Evolutionary conservation across 2,329 filamentous ascomycete species (phyloP).

Genomic region (Xylaria sp.): DNA sequence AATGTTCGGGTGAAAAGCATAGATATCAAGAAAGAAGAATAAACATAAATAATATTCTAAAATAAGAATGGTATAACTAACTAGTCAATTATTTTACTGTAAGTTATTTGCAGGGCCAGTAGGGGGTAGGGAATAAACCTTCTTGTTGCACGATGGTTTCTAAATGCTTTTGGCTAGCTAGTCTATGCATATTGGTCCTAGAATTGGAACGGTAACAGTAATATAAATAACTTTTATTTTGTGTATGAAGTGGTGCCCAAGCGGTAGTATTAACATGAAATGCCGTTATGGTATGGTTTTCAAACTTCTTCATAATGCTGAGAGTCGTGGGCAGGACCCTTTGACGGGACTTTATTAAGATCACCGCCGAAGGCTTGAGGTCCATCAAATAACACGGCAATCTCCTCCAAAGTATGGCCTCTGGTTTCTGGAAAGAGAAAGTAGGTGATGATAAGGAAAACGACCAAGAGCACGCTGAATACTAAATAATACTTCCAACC

Average conservation of each 20-base stretch:
- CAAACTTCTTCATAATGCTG: slow-evolving; percentile 4
- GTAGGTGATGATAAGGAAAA: slow-evolving; percentile 49
- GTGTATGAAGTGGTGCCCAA: neutral
- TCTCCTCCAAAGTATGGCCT: slow-evolving; percentile 44
- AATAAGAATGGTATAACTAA: neutral
- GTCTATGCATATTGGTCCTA: neutral
- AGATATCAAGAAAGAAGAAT: slow-evolving; percentile 1
- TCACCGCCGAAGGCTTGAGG: neutral
- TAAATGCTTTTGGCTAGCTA: neutral
- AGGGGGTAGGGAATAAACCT: neutral
- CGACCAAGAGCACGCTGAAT: slow-evolving; percentile 54
- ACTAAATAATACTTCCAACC: slow-evolving; percentile 54
- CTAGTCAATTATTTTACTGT: neutral
- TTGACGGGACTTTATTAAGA: slow-evolving; percentile 1
- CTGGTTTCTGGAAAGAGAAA: slow-evolving; percentile 50
- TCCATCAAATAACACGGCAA: slow-evolving; percentile 46
- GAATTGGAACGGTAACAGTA: neutral
- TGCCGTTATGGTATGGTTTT: neutral
- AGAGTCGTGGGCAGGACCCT: neutral
- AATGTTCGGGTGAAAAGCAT: slow-evolving; percentile 19
- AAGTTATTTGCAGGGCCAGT: neutral
- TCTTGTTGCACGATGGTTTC: neutral
- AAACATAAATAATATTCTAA: neutral
- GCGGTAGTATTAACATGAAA: neutral
- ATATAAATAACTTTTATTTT: neutral